Evolutionary conservation across 2,329 filamentous ascomycete genomes (phyloP).

Genomic region (Colletotrichum magnum): DNA sequence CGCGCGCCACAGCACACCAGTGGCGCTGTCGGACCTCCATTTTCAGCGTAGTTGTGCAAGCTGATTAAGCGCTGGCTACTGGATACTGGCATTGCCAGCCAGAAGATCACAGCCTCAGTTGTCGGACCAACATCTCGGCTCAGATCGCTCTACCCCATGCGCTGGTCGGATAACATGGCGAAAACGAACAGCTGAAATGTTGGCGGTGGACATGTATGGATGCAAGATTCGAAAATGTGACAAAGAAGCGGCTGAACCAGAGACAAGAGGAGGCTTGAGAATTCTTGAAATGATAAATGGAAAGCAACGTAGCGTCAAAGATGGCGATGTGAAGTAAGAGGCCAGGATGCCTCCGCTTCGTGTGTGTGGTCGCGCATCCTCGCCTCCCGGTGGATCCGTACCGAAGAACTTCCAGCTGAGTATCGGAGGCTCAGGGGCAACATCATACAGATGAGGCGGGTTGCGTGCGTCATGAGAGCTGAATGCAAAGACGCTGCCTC

Average conservation of each 20-base stretch:
- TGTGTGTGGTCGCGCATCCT: background rate
- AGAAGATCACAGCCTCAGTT: too few relatives aligned
- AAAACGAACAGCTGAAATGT: conserved; percentile 4
- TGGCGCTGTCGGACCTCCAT: too few relatives aligned
- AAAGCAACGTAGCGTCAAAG: conserved; percentile 3
- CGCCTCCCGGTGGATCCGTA: conserved; percentile 18
- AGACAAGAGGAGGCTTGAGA: background rate
- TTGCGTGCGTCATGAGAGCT: conserved; percentile 1
- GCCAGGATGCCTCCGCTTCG: background rate
- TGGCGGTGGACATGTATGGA: background rate
- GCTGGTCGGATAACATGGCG: background rate
- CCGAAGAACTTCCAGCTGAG: background rate
- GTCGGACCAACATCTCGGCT: conserved; percentile 5
- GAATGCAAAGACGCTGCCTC: background rate
- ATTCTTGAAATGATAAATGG: background rate
- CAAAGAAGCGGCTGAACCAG: conserved; percentile 14
- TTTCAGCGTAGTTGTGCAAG: too few relatives aligned
- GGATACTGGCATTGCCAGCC: too few relatives aligned
- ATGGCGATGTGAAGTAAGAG: background rate
- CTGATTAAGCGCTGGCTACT: too few relatives aligned
- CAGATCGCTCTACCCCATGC: conserved; percentile 7
- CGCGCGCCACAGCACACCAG: too few relatives aligned
- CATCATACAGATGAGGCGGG: background rate
- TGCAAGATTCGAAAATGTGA: conserved; percentile 8
- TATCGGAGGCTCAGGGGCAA: background rate